phyloP scores from a whole-genome alignment of 2,329 filamentous ascomycete species.

The Gnomoniopsis sp. region DNA sequence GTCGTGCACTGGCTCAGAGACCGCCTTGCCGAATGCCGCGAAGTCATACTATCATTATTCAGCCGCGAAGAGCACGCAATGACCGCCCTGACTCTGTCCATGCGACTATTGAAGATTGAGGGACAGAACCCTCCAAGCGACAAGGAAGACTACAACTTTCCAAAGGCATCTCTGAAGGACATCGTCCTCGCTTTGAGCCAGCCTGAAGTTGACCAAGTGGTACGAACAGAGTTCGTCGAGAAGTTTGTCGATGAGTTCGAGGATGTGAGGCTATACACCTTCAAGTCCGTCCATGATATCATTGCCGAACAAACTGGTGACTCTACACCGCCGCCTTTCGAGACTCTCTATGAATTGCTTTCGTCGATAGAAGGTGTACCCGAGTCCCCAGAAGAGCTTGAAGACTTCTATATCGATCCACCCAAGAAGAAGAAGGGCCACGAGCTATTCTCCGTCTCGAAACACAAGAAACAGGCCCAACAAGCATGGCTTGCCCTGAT shows the following conservation, averaged over 20 bases:
- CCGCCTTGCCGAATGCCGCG: constrained; percentile 68
- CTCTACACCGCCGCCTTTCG: constrained; percentile 37
- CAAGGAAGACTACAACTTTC: constrained; percentile 66
- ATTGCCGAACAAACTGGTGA: constrained; percentile 24
- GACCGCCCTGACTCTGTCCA: constrained; percentile 72
- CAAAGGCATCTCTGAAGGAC: constrained; percentile 60
- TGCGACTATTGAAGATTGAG: constrained; percentile 82
- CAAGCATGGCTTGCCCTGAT: constrained; percentile 83
- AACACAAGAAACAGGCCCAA: constrained; percentile 78
- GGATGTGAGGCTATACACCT: constrained; percentile 81
- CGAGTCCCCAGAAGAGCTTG: constrained; percentile 60
- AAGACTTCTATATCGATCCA: constrained; percentile 62
- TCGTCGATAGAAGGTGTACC: constrained; percentile 69
- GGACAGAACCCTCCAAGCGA: constrained; percentile 55
- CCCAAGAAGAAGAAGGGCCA: constrained; percentile 66
- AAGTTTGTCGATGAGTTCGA: constrained; percentile 78
- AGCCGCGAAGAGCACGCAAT: constrained; percentile 58
- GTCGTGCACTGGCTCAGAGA: constrained; percentile 78
- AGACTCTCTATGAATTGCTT: constrained; percentile 60
- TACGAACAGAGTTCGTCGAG: constrained; percentile 70
- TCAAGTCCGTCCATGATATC: constrained; percentile 55
- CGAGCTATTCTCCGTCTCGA: constrained; percentile 58
- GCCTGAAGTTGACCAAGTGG: constrained; percentile 53
- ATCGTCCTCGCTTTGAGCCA: constrained; percentile 62
- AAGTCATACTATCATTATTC: constrained; percentile 59